Evolutionary conservation across 331 rosid genomes (phyloP), one percentile per base, ranked within the genome.

Genomic region (Dryas integrifolia): DNA sequence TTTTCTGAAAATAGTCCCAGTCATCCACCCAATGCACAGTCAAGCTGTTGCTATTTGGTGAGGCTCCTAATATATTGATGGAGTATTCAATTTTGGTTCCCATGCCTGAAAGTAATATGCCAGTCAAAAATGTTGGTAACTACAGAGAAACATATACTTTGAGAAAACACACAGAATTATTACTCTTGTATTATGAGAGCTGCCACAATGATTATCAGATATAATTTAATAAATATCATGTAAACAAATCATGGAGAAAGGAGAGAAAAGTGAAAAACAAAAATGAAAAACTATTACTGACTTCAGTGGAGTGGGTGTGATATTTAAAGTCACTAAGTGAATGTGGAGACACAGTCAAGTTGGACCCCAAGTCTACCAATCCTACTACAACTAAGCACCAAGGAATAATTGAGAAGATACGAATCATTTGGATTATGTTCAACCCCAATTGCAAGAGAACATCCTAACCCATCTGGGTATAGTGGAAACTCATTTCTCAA

Each of bases 31-130:
- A 77, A 63, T 77, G 77, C 80, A 77, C 84, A 39, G 77, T 69
- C 51, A 85, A 77, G 62, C 73, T 84, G 71, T 76, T 85, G 76
- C 78, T 80, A 49, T 81, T 78, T 72, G 77, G 66, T 68, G 88
- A 76, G 70, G 81, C 77, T 78, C 86, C 84, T 75, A 89, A 72
- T 72, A 80, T 70, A 84, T 92, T 83, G 86, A 85, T 72, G 76
- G 88, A 77, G 81, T 79, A 80, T 74, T 95, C 93, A 83, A 84
- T 51, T 82, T 85, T 87, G 83, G 92, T 91, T 84, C 90, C 98
- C 98, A 91, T 94, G 69, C 88, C 98, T 89, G 94, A 69, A 79
- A 71, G 66, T 55, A 58, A 45, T 16, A 46, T 9, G 38, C 45
- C 50, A 67, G 26, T 51, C 24, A 53, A 71, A 68, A 48, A 43